Conservation (phyloP, 768 basidiomycete species). For the Dendrothele bispora region DNA sequence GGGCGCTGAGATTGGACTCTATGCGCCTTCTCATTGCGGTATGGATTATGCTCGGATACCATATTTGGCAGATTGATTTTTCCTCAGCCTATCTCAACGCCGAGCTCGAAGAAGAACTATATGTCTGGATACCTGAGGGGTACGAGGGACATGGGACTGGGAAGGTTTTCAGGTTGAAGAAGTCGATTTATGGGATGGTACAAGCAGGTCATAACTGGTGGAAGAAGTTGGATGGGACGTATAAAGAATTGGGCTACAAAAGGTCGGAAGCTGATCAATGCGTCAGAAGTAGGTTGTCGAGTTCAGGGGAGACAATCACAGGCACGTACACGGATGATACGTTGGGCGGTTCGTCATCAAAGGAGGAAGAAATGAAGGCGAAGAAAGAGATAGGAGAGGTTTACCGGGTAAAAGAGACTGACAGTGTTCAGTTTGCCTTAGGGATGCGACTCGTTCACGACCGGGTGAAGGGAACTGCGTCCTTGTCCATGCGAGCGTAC, state of each 20-base stretch:
- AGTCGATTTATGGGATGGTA: slow-evolving; percentile 9
- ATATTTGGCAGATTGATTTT: slow-evolving; percentile 2
- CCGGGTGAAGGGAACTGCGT: slow-evolving; percentile 1
- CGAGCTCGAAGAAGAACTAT: slow-evolving; percentile 18
- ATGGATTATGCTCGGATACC: slow-evolving; percentile 4
- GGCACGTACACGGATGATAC: slow-evolving; percentile 11
- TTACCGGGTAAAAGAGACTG: slow-evolving; percentile 4
- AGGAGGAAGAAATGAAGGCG: slow-evolving; percentile 3
- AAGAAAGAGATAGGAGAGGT: slow-evolving; percentile 4
- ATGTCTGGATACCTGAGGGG: background rate
- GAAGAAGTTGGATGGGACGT: slow-evolving; percentile 4
- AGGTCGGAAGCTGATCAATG: slow-evolving; percentile 10
- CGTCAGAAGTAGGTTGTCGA: background rate
- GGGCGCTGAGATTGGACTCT: slow-evolving; percentile 14
- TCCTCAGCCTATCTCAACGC: slow-evolving; percentile 14
- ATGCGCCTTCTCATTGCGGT: slow-evolving; percentile 20
- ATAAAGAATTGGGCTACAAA: slow-evolving; percentile 5
- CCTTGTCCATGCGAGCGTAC: slow-evolving; percentile 6
- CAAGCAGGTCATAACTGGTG: slow-evolving; percentile 11
- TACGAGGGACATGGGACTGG: background rate
- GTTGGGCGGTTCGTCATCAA: slow-evolving; percentile 1
- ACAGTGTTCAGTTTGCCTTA: slow-evolving; percentile 3
- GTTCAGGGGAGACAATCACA: slow-evolving; percentile 6
- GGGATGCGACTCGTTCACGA: slow-evolving; percentile 11
- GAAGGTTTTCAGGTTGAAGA: background rate